phyloP scores from a whole-genome alignment of 202 grass and related monocot genomes.

The Digitaria exilis region DNA sequence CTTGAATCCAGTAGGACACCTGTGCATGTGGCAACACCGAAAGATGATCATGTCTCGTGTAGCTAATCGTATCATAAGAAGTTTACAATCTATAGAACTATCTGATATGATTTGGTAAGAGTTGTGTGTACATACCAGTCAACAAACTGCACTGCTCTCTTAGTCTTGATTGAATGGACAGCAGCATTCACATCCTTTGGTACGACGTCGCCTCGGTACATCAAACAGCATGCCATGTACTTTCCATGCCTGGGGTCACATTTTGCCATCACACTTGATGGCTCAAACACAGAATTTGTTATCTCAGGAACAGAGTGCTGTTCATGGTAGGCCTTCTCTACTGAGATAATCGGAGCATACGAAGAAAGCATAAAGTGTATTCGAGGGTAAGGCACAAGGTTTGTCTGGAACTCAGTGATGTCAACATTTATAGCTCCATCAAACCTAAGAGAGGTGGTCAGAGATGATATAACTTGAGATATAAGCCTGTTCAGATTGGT shows the following conservation, averaged over 20 bases:
- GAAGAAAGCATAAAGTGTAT: slow-evolving; percentile 93
- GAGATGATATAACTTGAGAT: slow-evolving; percentile 78
- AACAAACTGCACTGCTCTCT: slow-evolving; percentile 74
- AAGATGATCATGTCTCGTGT: slow-evolving; percentile 30
- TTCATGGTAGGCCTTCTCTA: slow-evolving; percentile 83
- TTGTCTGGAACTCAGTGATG: slow-evolving; percentile 93
- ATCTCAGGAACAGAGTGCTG: slow-evolving; percentile 82
- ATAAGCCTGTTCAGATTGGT: slow-evolving; percentile 82
- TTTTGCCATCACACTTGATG: slow-evolving; percentile 75
- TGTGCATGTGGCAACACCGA: slow-evolving; percentile 32
- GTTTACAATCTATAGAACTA: neutral
- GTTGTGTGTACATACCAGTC: slow-evolving; percentile 56
- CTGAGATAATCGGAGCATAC: slow-evolving; percentile 79
- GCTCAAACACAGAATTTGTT: slow-evolving; percentile 79
- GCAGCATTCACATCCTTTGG: slow-evolving; percentile 85
- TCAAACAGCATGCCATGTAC: slow-evolving; percentile 89
- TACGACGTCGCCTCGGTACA: slow-evolving; percentile 85
- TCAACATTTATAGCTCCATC: slow-evolving; percentile 86
- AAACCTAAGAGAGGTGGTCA: slow-evolving; percentile 75
- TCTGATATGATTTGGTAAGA: slow-evolving; percentile 10
- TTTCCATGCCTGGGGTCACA: slow-evolving; percentile 80
- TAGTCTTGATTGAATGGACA: slow-evolving; percentile 70
- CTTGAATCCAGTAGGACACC: slow-evolving; percentile 89
- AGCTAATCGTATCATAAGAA: neutral
- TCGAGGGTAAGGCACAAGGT: slow-evolving; percentile 76